phyloP scores from a whole-genome alignment of 2,329 filamentous ascomycete genomes.

The Hyphodiscus sp. region DNA sequence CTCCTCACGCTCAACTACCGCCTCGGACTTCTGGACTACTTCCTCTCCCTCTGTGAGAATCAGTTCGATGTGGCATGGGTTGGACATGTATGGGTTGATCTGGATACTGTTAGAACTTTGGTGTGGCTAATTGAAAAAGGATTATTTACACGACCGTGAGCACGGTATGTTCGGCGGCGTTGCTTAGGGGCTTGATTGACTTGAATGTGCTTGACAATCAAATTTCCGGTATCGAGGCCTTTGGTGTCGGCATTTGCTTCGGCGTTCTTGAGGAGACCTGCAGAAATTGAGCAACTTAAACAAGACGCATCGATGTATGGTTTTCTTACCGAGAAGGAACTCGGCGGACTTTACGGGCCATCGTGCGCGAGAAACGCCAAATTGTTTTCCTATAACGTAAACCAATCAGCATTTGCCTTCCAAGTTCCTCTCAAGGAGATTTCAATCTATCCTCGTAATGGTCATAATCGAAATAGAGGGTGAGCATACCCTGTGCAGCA shows the following conservation, averaged over 20 bases:
- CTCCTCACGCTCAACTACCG: slow-evolving; percentile 57
- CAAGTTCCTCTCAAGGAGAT: background rate
- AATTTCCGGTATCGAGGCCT: slow-evolving; percentile 93
- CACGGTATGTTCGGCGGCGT: slow-evolving; percentile 98
- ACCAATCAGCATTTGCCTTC: slow-evolving; percentile 18
- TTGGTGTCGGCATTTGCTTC: slow-evolving; percentile 96
- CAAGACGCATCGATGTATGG: background rate
- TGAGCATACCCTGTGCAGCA: slow-evolving; percentile 88
- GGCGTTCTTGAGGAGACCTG: slow-evolving; percentile 85
- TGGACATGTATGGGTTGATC: slow-evolving; percentile 99
- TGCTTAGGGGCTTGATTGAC: slow-evolving; percentile 99
- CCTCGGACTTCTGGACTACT: slow-evolving; percentile 82
- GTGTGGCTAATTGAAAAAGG: slow-evolving; percentile 23
- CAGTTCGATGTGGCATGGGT: slow-evolving; percentile 99
- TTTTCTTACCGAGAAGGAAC: slow-evolving; percentile 66
- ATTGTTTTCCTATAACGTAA: slow-evolving; percentile 76
- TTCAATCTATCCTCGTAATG: background rate
- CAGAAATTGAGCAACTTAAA: background rate
- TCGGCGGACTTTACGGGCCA: slow-evolving; percentile 99
- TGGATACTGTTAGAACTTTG: slow-evolving; percentile 33
- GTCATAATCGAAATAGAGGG: background rate
- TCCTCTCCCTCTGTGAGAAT: slow-evolving; percentile 98
- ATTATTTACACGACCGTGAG: slow-evolving; percentile 95
- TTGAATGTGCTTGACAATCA: slow-evolving; percentile 99
- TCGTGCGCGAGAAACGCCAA: slow-evolving; percentile 94